phyloP scores from a whole-genome alignment of 176 grass and related monocot genomes.

The Chloris gayana region DNA sequence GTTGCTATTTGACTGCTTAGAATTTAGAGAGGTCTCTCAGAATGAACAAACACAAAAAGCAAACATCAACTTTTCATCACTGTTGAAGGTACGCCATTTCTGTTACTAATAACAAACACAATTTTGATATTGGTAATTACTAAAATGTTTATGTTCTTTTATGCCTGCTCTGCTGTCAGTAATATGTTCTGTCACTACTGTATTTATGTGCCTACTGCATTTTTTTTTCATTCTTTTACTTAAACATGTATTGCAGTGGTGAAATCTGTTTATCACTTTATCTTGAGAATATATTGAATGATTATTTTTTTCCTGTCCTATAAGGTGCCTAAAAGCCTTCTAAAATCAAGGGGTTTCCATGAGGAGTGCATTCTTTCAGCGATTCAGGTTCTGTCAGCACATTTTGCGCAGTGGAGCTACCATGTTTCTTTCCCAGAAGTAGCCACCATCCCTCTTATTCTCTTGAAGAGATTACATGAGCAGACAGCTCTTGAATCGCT shows the following conservation, averaged over 20 bases:
- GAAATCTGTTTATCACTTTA: slow-evolving; percentile 31
- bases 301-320: slow-evolving; percentile 13
- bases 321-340: slow-evolving; percentile 70
- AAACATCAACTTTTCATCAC: slow-evolving; percentile 58
- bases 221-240: slow-evolving; percentile 21
- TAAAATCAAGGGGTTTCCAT: slow-evolving; percentile 74
- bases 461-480: slow-evolving; percentile 80
- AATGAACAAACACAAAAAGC: slow-evolving; percentile 47
- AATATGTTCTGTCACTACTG: neutral
- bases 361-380: slow-evolving; percentile 71
- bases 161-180: slow-evolving; percentile 11
- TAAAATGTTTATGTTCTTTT: neutral
- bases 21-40: slow-evolving; percentile 54
- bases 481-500: slow-evolving; percentile 59
- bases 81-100: slow-evolving; percentile 68
- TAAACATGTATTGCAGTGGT: slow-evolving; percentile 1
- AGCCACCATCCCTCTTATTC: slow-evolving; percentile 72
- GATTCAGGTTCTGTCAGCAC: slow-evolving; percentile 64
- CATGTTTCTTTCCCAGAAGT: slow-evolving; percentile 96
- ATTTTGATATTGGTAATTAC: slow-evolving; percentile 12
- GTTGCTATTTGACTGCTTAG: slow-evolving; percentile 75
- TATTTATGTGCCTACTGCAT: neutral
- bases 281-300: slow-evolving; percentile 14
- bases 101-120: neutral
- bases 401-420: slow-evolving; percentile 92